These are phyloP conservation scores for Lycium ferocissimum DNA, from an alignment of 257 asterid genomes.

Conservation along the genomic window DNA sequence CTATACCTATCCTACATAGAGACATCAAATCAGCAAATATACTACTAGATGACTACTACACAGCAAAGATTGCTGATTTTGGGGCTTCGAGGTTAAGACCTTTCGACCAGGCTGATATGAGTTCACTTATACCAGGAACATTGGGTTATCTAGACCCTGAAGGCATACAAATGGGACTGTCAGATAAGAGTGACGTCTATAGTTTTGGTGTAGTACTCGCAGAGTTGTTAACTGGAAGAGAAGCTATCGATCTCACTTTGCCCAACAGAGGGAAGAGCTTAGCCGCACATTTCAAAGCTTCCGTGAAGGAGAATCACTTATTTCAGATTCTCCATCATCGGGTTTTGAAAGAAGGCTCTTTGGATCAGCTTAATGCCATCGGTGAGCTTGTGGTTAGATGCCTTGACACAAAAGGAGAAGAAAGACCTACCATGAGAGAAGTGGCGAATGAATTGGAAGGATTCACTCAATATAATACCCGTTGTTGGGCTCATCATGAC, in stretches of 20 bases:
- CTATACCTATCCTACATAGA: conserved; percentile 9
- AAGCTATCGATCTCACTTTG: background rate
- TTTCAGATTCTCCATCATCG: background rate
- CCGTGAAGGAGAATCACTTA: conserved; percentile 10
- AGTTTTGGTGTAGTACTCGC: background rate
- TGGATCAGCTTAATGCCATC: background rate
- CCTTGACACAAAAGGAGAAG: conserved; percentile 15
- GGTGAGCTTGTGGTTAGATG: conserved; percentile 16
- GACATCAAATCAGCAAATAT: conserved; percentile 5
- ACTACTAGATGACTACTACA: background rate
- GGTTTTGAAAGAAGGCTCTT: background rate
- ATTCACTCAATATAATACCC: background rate
- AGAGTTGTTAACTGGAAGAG: background rate
- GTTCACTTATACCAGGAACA: background rate
- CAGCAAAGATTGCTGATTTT: background rate
- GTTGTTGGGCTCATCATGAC: background rate
- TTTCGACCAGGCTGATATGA: conserved; percentile 6
- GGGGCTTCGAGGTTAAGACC: conserved; percentile 14
- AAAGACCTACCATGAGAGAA: conserved; percentile 21
- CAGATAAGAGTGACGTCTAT: background rate
- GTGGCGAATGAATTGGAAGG: background rate
- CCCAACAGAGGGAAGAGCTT: background rate
- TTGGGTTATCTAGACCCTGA: conserved; percentile 2
- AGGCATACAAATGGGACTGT: conserved; percentile 16
- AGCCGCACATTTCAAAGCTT: background rate